Evolutionary conservation across 352 stramenopile genomes (phyloP).

Genomic region (Phytophthora idaei): DNA sequence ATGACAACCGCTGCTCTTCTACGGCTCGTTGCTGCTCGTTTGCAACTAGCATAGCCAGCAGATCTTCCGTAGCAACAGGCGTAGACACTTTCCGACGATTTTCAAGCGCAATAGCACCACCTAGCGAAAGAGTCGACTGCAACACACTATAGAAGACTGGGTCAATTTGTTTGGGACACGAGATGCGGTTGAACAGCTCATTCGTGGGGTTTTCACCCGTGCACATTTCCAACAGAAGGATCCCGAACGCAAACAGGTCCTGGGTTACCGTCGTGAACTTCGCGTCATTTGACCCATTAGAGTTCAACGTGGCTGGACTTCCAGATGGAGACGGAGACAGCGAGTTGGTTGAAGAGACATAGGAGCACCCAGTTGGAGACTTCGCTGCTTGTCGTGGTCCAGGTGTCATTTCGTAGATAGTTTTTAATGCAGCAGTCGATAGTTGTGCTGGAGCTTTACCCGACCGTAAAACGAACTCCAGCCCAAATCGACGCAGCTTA

Average conservation of each 20-base stretch:
- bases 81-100: neutral
- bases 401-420: conserved; percentile 36
- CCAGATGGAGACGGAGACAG: conserved; percentile 14
- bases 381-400: conserved; percentile 1
- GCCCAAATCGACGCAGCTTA: conserved; percentile 62
- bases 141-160: conserved; percentile 48
- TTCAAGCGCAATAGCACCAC: conserved; percentile 3
- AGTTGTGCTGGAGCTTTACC: conserved; percentile 31
- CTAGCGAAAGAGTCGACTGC: conserved; percentile 28
- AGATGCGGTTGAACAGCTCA: conserved; percentile 61
- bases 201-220: conserved; percentile 52
- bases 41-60: conserved; percentile 34
- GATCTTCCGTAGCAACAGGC: conserved; percentile 9
- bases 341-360: conserved; percentile 4
- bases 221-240: conserved; percentile 78
- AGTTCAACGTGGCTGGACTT: conserved; percentile 12
- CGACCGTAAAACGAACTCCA: conserved; percentile 41
- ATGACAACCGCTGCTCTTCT: conserved; percentile 11
- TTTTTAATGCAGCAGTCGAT: conserved; percentile 20
- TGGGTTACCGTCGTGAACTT: conserved; percentile 23
- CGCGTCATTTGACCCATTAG: neutral
- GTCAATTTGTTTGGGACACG: conserved; percentile 51
- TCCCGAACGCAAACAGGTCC: conserved; percentile 73
- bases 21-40: conserved; percentile 31
- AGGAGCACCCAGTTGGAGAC: conserved; percentile 2